Evolutionary conservation across 768 basidiomycete species (phyloP), one percentile per base, ranked within the genome.

Genomic region (Agrocybe pediades): DNA sequence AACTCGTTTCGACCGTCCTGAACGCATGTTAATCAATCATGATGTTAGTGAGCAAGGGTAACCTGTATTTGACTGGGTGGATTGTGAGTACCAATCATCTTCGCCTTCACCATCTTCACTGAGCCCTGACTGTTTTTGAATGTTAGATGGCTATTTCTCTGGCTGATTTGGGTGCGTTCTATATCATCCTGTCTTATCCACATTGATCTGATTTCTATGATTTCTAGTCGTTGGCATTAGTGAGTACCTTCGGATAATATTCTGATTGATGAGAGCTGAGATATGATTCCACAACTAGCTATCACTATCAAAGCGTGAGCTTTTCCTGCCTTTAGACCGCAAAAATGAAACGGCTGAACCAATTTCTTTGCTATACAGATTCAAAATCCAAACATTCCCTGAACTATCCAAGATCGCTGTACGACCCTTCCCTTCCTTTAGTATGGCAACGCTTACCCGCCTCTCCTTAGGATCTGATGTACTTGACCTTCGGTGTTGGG

Each of bases 251-350:
- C 29, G n/a, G 9, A n/a, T 27, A 8, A 27, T n/a, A 24, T 16
- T 43, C 13, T 20, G 8, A 26, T 23, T 6, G 20, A 3, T 26
- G 13, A 2, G n/a, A 23, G 30, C 6, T 8, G 5, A 30, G 5
- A 27, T 53, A 39, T 45, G 4, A 8, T 45, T 39, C 20, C 29
- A 21, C n/a, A 13, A 39, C 15, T 42, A 85, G 83, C 72, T 21
- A 81, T 84, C 54, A 80, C 81, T 1, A 73, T 63, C 29, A 83
- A 80, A 73, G 76, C 78, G 81, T 84, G 45, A 42, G 79, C 64
- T 25, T 20, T 53, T 23, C 11, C 9, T 54, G 13, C 20, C 7
- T 41, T 20, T 13, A 11, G n/a, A 27, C 41, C 5, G 11, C 20
- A 23, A 20, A 11, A n/a, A 36, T n/a, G 56, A 11, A 47, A 46